phyloP scores from a whole-genome alignment of 345 rosid genomes.

The Citrus inodora region DNA sequence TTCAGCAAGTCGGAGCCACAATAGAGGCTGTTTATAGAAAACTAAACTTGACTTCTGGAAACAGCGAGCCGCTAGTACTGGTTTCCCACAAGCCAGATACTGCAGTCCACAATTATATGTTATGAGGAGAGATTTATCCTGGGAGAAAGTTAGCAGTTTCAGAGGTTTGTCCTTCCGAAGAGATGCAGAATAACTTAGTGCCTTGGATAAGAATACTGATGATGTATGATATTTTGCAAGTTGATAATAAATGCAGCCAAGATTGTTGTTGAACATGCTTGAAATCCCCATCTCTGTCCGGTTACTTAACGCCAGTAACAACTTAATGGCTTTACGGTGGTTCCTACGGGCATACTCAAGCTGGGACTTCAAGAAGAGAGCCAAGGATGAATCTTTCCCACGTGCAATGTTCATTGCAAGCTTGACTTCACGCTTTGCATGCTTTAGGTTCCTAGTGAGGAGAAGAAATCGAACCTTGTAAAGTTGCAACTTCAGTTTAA shows the following conservation, averaged over 20 bases:
- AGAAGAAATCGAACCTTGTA: conserved; percentile 89
- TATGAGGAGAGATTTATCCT: conserved; percentile 77
- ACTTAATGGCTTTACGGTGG: conserved; percentile 89
- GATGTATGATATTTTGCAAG: conserved; percentile 70
- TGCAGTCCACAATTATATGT: conserved; percentile 85
- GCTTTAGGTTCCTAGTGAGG: conserved; percentile 82
- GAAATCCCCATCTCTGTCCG: conserved; percentile 62
- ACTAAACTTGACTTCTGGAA: conserved; percentile 73
- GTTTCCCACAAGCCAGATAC: conserved; percentile 83
- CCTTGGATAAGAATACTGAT: conserved; percentile 68
- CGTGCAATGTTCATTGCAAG: conserved; percentile 92
- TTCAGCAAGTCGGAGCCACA: conserved; percentile 97
- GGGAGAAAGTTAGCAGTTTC: conserved; percentile 66
- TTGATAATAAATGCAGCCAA: conserved; percentile 87
- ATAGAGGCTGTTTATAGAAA: conserved; percentile 61
- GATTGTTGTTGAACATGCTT: conserved; percentile 84
- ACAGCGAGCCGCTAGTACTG: conserved; percentile 82
- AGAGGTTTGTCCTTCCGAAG: conserved; percentile 71
- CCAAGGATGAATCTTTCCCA: conserved; percentile 80
- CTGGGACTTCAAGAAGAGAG: conserved; percentile 91
- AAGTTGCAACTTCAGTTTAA: conserved; percentile 92
- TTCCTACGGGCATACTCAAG: conserved; percentile 97
- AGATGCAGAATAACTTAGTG: conserved; percentile 59
- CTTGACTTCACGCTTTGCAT: conserved; percentile 97
- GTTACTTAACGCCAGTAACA: conserved; percentile 74